Conservation (phyloP, 192 early-diverging fungal genomes). For the Diversispora eburnea region DNA sequence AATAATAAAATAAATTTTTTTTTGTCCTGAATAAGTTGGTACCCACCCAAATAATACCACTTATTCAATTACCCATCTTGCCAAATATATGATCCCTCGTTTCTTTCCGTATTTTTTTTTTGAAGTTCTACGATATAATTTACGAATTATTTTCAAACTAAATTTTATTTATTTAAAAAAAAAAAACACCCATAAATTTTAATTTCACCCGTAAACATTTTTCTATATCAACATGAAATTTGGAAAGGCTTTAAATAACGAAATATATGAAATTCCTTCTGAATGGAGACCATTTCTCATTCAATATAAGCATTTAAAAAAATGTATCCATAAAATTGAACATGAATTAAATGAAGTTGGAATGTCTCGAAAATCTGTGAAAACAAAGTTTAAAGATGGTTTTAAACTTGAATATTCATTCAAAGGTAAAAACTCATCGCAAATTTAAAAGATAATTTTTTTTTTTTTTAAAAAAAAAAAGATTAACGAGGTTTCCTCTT, state of each 20-base stretch:
- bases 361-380: conserved; percentile 37
- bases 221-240: conserved; percentile 60
- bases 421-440: too few relatives aligned
- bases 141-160: neutral
- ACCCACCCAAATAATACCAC: too few relatives aligned
- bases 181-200: neutral
- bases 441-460: too few relatives aligned
- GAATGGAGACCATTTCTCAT: conserved; percentile 73
- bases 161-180: neutral
- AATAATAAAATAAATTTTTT: too few relatives aligned
- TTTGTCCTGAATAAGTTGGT: too few relatives aligned
- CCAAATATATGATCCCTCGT: too few relatives aligned
- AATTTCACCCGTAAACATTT: neutral
- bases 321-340: conserved; percentile 66
- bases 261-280: conserved; percentile 62
- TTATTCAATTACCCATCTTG: too few relatives aligned
- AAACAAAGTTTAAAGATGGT: conserved; percentile 31
- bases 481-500: too few relatives aligned
- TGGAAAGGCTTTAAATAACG: conserved; percentile 63
- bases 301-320: conserved; percentile 73
- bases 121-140: too few relatives aligned
- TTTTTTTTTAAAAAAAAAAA: too few relatives aligned
- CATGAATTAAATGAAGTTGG: conserved; percentile 59
- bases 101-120: too few relatives aligned
- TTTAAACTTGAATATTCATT: conserved; percentile 31